Percentiles rank a stretch among this genome's conserved stretches.
Evolutionary conservation across 768 basidiomycete genomes (phyloP).

Genomic region (Kwoniella europaea): DNA sequence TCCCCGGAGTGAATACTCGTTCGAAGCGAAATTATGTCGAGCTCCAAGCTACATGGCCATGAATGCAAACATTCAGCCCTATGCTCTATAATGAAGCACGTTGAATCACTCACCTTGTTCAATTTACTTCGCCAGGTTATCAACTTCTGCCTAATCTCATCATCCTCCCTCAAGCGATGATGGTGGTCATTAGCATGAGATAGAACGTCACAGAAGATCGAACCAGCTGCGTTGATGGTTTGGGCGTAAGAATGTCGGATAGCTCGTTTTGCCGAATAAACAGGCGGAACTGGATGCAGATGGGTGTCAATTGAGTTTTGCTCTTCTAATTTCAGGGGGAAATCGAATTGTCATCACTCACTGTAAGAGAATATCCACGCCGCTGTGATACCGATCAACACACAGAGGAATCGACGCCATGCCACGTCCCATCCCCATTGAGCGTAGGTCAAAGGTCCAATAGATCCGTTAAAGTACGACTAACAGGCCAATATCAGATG

Average conservation of each 20-base stretch:
- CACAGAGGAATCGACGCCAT: slow-evolving; percentile 64
- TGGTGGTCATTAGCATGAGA: slow-evolving; percentile 69
- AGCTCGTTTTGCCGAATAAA: slow-evolving; percentile 77
- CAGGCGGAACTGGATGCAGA: slow-evolving; percentile 67
- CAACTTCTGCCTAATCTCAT: slow-evolving; percentile 68
- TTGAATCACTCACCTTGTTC: slow-evolving; percentile 63
- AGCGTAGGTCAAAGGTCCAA: slow-evolving; percentile 45
- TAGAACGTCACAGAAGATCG: slow-evolving; percentile 75
- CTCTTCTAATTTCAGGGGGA: too few relatives aligned
- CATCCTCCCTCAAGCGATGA: slow-evolving; percentile 62
- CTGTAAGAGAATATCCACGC: slow-evolving; percentile 65
- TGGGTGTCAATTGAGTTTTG: background rate
- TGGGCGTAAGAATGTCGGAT: slow-evolving; percentile 74
- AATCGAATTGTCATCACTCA: slow-evolving; percentile 9
- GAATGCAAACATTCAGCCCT: too few relatives aligned
- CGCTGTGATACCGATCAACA: slow-evolving; percentile 72
- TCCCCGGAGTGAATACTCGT: slow-evolving; percentile 75
- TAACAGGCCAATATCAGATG: slow-evolving; percentile 11
- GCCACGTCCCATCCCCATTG: slow-evolving; percentile 63
- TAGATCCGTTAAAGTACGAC: slow-evolving; percentile 63
- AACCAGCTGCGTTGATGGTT: slow-evolving; percentile 70
- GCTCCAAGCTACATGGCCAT: slow-evolving; percentile 26
- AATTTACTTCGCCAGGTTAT: slow-evolving; percentile 77
- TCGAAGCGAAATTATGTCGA: slow-evolving; percentile 27
- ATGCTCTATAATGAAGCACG: background rate